Conservation (phyloP, 75 land plant genomes). For the Pinus albicaulis region DNA sequence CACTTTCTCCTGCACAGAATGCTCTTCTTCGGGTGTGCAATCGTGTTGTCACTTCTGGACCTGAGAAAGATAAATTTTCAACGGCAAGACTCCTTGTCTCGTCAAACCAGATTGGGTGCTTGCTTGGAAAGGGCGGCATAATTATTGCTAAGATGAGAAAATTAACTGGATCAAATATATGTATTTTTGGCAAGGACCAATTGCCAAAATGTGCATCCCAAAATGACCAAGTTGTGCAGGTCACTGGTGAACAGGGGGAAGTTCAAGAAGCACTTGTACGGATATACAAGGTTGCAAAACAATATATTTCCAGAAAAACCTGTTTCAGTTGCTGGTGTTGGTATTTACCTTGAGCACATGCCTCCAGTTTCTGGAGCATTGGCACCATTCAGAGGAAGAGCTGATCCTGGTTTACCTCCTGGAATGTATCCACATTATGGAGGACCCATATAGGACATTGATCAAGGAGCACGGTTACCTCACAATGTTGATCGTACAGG, state of each 20-base stretch:
- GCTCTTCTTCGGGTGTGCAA: conserved; percentile 63
- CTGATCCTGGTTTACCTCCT: conserved; percentile 41
- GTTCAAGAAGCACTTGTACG: conserved; percentile 73
- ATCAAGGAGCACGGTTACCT: conserved; percentile 26
- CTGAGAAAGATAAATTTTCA: conserved; percentile 30
- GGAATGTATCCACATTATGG: conserved; percentile 27
- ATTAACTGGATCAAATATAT: conserved; percentile 60
- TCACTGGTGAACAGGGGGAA: conserved; percentile 51
- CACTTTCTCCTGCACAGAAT: conserved; percentile 64
- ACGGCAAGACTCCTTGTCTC: conserved; percentile 61
- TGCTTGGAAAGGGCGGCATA: too few relatives aligned
- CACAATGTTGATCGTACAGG: conserved; percentile 17
- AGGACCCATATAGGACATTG: conserved; percentile 35
- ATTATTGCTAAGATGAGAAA: conserved; percentile 84
- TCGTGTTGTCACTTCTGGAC: conserved; percentile 36
- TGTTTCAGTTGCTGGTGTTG: conserved; percentile 21
- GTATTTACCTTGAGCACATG: conserved; percentile 29
- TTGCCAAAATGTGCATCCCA: conserved; percentile 62
- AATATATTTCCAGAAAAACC: conserved; percentile 42
- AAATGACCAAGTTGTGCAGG: conserved; percentile 80
- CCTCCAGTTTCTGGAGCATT: conserved; percentile 22
- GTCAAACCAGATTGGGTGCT: conserved; percentile 19
- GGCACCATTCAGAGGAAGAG: conserved; percentile 49
- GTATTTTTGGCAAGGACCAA: conserved; percentile 65
- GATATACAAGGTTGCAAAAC: conserved; percentile 51